These are phyloP conservation scores for Sutorius eximius DNA, from an alignment of 1,284 basidiomycete species.

Conservation along the genomic window DNA sequence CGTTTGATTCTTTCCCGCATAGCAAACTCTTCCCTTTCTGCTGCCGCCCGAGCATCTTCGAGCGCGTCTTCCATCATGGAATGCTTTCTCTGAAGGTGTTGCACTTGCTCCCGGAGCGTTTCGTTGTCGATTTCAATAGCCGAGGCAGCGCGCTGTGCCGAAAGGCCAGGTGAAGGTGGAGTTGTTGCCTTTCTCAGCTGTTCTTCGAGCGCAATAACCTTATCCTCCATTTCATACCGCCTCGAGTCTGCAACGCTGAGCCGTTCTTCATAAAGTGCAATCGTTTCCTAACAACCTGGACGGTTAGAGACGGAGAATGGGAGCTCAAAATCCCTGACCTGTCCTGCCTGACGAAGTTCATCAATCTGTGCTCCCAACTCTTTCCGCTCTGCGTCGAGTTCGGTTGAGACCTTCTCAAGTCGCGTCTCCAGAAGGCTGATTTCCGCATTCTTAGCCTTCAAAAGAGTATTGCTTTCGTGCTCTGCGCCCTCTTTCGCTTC, in stretches of 20 bases:
- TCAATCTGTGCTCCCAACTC: slow-evolving; percentile 74
- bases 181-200: slow-evolving; percentile 39
- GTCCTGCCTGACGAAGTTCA: slow-evolving; percentile 79
- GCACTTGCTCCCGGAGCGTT: slow-evolving; percentile 81
- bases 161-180: slow-evolving; percentile 41
- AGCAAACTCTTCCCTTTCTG: slow-evolving; percentile 73
- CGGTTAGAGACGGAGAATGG: slow-evolving; percentile 6
- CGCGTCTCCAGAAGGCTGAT: slow-evolving; percentile 53
- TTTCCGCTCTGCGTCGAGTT: slow-evolving; percentile 64
- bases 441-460: slow-evolving; percentile 57
- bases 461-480: slow-evolving; percentile 48
- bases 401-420: slow-evolving; percentile 47
- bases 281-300: slow-evolving; percentile 67
- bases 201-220: slow-evolving; percentile 64
- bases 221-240: slow-evolving; percentile 78
- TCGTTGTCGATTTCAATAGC: slow-evolving; percentile 93
- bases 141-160: slow-evolving; percentile 46
- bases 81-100: slow-evolving; percentile 81
- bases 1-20: slow-evolving; percentile 67
- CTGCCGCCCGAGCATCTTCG: slow-evolving; percentile 70
- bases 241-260: slow-evolving; percentile 68
- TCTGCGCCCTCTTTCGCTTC: slow-evolving; percentile 54
- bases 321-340: slow-evolving; percentile 46
- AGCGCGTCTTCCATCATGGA: slow-evolving; percentile 79
- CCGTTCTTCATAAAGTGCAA: slow-evolving; percentile 89